A percentile compares a stretch with the other conserved stretches of the same genome.
phyloP scores from a whole-genome alignment of 345 rosid species.

The Linum lewisii region DNA sequence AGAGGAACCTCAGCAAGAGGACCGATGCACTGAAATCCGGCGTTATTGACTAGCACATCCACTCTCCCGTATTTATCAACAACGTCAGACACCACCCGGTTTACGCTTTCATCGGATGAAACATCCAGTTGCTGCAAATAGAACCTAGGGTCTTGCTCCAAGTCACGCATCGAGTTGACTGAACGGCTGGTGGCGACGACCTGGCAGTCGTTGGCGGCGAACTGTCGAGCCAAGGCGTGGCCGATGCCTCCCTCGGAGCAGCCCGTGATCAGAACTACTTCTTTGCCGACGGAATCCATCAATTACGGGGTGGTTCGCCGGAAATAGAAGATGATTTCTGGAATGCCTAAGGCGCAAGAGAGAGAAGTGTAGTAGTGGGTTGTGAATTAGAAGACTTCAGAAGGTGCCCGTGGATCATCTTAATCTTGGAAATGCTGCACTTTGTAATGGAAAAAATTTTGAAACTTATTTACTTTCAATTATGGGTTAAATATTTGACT shows the following conservation, averaged over 20 bases:
- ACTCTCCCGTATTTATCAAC: constrained; percentile 51
- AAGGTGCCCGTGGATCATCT: too few species aligned
- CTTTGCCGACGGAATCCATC: constrained; percentile 29
- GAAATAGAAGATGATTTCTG: too few species aligned
- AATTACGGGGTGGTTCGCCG: too few species aligned
- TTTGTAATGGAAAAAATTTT: too few species aligned
- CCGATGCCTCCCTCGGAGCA: constrained; percentile 85
- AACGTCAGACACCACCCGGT: constrained; percentile 31
- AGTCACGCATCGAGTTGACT: constrained; percentile 48
- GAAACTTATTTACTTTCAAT: too few species aligned
- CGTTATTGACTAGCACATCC: constrained; percentile 76
- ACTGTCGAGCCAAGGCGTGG: constrained; percentile 68
- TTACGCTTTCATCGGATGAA: constrained; percentile 50
- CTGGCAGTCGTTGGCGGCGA: constrained; percentile 43
- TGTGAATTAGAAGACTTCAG: too few species aligned
- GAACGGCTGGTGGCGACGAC: constrained; percentile 78
- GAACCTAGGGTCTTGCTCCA: constrained; percentile 57
- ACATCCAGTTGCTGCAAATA: constrained; percentile 66
- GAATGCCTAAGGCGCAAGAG: too few species aligned
- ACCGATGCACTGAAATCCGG: constrained; percentile 76
- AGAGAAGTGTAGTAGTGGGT: too few species aligned
- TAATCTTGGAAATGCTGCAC: too few species aligned
- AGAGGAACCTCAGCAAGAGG: constrained; percentile 76
- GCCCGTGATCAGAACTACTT: constrained; percentile 74
- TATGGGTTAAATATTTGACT: too few species aligned